Evolutionary conservation across 176 grass and related monocot species (phyloP), one percentile per base, ranked within the genome.

Genomic region (Oropetium thomaeum): DNA sequence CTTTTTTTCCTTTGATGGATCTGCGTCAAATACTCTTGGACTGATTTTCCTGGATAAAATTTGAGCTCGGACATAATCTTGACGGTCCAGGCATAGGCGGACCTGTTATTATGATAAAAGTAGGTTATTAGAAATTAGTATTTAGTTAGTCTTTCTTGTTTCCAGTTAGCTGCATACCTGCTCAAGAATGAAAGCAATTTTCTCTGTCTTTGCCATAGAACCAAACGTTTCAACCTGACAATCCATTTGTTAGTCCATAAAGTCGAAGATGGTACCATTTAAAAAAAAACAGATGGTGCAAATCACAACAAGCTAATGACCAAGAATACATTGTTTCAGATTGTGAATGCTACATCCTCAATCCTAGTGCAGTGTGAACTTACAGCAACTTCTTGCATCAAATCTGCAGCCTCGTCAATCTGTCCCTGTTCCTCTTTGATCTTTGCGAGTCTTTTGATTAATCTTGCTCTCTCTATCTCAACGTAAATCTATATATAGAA

Each of bases 341-440:
- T 54, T 39, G 27, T 64, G 19, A 71, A 65, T 57, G 17, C 43
- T 32, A 52, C 52, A 32, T 53, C 47, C 43, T 22, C 29, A 65
- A 67, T 71, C 63, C 9, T 53, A 91, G n/a, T 61, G 38, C 8
- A 7, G 35, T 23, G 34, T 7, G 32, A 80, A 95, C 96, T 95
- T 90, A 98, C 96, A 70, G 96, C 96, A 90, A 98, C 84, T 92
- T 98, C 96, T 81, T 98, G 96, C 91, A 90, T 98, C 69, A 95
- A 92, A 92, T 98, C 96, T 49, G 91, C 96, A 82, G 96, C 96
- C 69, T 98, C 96, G 4, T 88, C 88, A 78, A 98, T 95, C 52
- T 81, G 77, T 27, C 89, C 96, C 70, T 84, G 89, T 33, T 88
- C 86, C 44, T 98, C 96, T 85, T 95, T 98, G 69, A 98, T 98